Conservation (phyloP, 768 basidiomycete species). For the Candolleomyces eurysporus region DNA sequence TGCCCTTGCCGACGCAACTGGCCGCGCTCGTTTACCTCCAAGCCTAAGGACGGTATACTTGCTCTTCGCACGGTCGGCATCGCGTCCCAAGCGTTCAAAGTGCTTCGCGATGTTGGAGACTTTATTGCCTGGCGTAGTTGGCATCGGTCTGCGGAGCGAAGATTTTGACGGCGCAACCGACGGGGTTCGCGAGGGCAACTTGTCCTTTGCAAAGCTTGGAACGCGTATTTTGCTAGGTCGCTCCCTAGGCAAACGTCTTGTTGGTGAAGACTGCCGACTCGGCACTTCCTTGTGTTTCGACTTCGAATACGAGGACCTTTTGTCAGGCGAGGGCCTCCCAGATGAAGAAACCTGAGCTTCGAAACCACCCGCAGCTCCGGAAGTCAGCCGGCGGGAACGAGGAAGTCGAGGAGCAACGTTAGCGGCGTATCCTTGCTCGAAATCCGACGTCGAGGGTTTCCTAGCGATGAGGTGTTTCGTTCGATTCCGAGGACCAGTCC, state of each 20-base stretch:
- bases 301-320: conserved; percentile 37
- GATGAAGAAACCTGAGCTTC: conserved; percentile 60
- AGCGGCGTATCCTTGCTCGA: conserved; percentile 90
- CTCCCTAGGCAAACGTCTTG: conserved; percentile 29
- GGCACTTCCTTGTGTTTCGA: conserved; percentile 37
- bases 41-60: conserved; percentile 74
- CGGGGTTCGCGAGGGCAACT: conserved; percentile 41
- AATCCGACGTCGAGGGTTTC: conserved; percentile 75
- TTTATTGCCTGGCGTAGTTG: conserved; percentile 53
- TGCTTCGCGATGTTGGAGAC: conserved; percentile 89
- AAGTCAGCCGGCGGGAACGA: conserved; percentile 32
- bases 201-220: conserved; percentile 39
- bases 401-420: conserved; percentile 82
- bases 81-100: conserved; percentile 81
- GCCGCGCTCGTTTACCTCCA: conserved; percentile 79
- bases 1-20: conserved; percentile 84
- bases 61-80: conserved; percentile 70
- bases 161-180: conserved; percentile 43
- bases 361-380: conserved; percentile 36
- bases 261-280: conserved; percentile 47
- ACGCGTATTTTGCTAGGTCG: conserved; percentile 39
- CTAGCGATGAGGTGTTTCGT: conserved; percentile 36
- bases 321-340: conserved; percentile 73
- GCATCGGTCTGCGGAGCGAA: conserved; percentile 49
- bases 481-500: conserved; percentile 44